Evolutionary conservation across 2,329 filamentous ascomycete genomes (phyloP).

Genomic region (Microsporum audouinii): DNA sequence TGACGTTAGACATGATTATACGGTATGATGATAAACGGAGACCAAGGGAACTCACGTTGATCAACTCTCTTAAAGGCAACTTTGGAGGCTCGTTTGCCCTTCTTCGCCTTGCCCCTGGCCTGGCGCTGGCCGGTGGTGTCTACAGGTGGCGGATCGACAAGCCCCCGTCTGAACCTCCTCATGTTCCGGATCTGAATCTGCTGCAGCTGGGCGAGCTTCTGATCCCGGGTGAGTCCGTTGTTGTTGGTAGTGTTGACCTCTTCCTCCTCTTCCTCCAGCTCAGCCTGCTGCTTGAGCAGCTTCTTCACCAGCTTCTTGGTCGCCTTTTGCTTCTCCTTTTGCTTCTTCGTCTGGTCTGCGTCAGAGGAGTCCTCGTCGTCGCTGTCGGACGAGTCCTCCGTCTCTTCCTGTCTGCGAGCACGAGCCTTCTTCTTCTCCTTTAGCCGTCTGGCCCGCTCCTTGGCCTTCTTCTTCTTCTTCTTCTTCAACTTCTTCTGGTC

Average conservation of each 20-base stretch:
- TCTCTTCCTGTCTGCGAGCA: conserved; percentile 2
- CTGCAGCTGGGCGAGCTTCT: conserved; percentile 16
- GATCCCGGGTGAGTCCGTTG: background rate
- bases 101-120: conserved; percentile 27
- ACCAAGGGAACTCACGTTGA: conserved; percentile 33
- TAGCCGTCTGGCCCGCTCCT: background rate
- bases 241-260: conserved; percentile 17
- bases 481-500: background rate
- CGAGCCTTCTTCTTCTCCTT: conserved; percentile 6
- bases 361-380: conserved; percentile 17
- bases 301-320: conserved; percentile 31
- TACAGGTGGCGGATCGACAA: background rate
- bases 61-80: conserved; percentile 60
- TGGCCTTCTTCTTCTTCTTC: conserved; percentile 8
- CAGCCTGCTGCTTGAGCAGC: conserved; percentile 22
- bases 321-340: conserved; percentile 21
- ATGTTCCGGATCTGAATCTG: background rate
- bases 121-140: conserved; percentile 17
- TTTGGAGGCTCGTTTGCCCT: conserved; percentile 41
- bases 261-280: conserved; percentile 23
- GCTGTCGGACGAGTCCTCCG: conserved; percentile 9
- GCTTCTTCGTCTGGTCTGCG: conserved; percentile 17
- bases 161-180: conserved; percentile 7
- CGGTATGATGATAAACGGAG: background rate
- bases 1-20: background rate